These are phyloP conservation scores for Lodderomyces beijingensis DNA, from an alignment of 1,139 yeast species.

Conservation along the genomic window DNA sequence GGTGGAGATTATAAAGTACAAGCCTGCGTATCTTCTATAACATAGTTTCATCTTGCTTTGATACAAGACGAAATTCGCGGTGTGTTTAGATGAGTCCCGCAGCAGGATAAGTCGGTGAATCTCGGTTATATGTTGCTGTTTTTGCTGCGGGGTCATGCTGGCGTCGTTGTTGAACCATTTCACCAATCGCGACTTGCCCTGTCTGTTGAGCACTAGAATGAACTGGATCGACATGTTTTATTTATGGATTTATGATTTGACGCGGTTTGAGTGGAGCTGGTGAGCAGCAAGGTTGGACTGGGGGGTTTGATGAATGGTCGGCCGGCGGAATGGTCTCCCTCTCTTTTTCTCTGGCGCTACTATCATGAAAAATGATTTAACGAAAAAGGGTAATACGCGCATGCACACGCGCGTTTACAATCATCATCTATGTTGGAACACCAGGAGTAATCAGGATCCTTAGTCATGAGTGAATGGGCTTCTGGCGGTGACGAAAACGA, in stretches of 20 bases:
- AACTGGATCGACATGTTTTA: constrained; percentile 85
- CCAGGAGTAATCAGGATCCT: no score
- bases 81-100: constrained; percentile 71
- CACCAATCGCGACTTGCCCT: constrained; percentile 85
- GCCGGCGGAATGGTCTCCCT: no score
- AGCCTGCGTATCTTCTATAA: constrained; percentile 87
- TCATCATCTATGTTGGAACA: no score
- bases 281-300: no score
- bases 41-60: constrained; percentile 48
- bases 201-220: constrained; percentile 79
- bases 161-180: constrained; percentile 63
- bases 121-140: constrained; percentile 55
- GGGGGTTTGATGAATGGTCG: no score
- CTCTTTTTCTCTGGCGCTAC: no score
- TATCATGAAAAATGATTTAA: no score
- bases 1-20: constrained; percentile 77
- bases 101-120: constrained; percentile 81
- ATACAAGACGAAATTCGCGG: constrained; percentile 75
- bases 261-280: no score
- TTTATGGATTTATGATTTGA: background rate
- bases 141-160: constrained; percentile 36
- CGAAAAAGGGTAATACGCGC: no score
- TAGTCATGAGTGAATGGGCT: no score
- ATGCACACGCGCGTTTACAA: no score
- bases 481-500: constrained; percentile 1